A percentile compares a stretch with the other conserved stretches of the same genome.
phyloP scores from a whole-genome alignment of 2,329 filamentous ascomycete genomes.

The Aspergillus sp. region DNA sequence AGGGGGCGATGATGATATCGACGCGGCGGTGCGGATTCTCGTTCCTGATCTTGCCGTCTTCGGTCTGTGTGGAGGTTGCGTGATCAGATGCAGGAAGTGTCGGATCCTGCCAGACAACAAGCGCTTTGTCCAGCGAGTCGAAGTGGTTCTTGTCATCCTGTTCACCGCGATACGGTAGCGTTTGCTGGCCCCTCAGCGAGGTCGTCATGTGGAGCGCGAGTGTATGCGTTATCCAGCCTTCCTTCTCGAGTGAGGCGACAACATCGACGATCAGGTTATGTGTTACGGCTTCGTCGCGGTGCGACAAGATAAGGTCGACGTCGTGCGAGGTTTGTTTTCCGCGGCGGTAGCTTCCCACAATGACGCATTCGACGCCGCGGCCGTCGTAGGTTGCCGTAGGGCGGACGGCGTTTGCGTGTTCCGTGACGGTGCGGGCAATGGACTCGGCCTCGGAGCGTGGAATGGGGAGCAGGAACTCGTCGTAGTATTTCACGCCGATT shows the following conservation, averaged over 20 bases:
- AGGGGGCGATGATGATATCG: slow-evolving; percentile 88
- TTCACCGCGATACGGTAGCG: slow-evolving; percentile 57
- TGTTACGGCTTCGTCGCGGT: slow-evolving; percentile 72
- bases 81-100: slow-evolving; percentile 45
- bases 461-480: slow-evolving; percentile 77
- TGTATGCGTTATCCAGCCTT: slow-evolving; percentile 78
- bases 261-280: slow-evolving; percentile 72
- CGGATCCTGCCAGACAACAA: slow-evolving; percentile 89
- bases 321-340: slow-evolving; percentile 77
- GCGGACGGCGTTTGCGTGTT: slow-evolving; percentile 68
- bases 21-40: slow-evolving; percentile 77
- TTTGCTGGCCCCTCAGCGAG: slow-evolving; percentile 72
- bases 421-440: slow-evolving; percentile 67
- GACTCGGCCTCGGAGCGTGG: slow-evolving; percentile 72
- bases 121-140: slow-evolving; percentile 86
- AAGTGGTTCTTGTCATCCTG: slow-evolving; percentile 56
- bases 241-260: slow-evolving; percentile 70
- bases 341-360: slow-evolving; percentile 81
- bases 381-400: slow-evolving; percentile 45
- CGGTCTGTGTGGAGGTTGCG: slow-evolving; percentile 2
- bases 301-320: slow-evolving; percentile 83
- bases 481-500: slow-evolving; percentile 91
- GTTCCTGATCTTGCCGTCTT: slow-evolving; percentile 34
- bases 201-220: slow-evolving; percentile 71
- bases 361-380: slow-evolving; percentile 59